Evolutionary conservation across 2,329 filamentous ascomycete species (phyloP).

Genomic region (Arthrocladium fulminans): DNA sequence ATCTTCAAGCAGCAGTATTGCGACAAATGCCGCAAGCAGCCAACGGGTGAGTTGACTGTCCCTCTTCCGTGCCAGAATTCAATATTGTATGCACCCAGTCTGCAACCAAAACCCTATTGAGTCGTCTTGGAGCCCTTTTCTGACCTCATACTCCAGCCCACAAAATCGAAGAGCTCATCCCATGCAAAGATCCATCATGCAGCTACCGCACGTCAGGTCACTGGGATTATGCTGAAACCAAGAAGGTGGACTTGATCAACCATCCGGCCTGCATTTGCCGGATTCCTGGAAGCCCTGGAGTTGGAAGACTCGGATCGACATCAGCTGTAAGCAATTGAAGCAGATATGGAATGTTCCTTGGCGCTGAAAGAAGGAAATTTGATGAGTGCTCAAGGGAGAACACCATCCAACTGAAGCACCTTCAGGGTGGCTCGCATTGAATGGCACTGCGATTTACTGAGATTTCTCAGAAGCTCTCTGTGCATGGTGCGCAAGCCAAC

Average conservation of each 20-base stretch:
- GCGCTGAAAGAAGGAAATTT: background rate
- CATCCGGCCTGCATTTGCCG: constrained; percentile 6
- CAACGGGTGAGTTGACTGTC: background rate
- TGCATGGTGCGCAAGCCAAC: too few species aligned
- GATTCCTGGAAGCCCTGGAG: constrained; percentile 3
- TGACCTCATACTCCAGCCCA: background rate
- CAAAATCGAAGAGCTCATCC: constrained; percentile 3
- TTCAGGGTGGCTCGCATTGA: too few species aligned
- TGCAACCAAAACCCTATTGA: too few species aligned
- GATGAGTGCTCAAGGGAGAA: background rate
- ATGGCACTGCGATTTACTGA: too few species aligned
- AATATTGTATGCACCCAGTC: background rate
- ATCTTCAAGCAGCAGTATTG: constrained; percentile 10
- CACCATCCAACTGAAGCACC: too few species aligned
- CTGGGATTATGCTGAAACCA: constrained; percentile 4
- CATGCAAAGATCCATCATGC: constrained; percentile 1
- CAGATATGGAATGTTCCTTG: background rate
- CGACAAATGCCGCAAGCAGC: constrained; percentile 8
- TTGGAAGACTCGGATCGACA: background rate
- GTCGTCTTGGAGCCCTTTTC: too few species aligned
- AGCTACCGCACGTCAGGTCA: background rate
- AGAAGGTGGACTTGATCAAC: constrained; percentile 4
- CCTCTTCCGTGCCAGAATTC: background rate
- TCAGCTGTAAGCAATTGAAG: background rate
- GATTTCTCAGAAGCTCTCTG: too few species aligned